A percentile compares a stretch with the other conserved stretches of the same genome.
Evolutionary conservation across 371 early-diverging fungal genomes (phyloP).

Genomic region (Syncephalis plumigaleata): DNA sequence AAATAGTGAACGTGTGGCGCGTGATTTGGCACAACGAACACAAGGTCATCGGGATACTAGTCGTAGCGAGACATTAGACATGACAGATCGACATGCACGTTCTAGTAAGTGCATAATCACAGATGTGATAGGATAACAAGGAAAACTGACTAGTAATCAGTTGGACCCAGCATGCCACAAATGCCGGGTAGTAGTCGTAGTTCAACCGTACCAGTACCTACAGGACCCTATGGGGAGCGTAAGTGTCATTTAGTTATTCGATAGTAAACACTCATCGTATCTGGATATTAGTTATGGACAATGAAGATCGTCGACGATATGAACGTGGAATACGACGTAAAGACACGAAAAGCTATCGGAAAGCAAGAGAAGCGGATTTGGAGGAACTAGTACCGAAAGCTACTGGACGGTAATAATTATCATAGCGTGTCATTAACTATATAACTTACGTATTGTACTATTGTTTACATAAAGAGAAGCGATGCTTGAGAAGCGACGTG

Average conservation of each 20-base stretch:
- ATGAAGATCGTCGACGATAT: slow-evolving; percentile 31
- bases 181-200: not conserved
- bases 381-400: slow-evolving; percentile 72
- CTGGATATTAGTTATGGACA: slow-evolving; percentile 20
- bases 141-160: not conserved
- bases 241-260: too few relatives aligned
- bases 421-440: not conserved
- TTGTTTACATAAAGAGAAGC: slow-evolving; percentile 24
- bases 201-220: too few relatives aligned
- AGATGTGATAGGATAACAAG: not conserved
- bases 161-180: slow-evolving; percentile 12
- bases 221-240: too few relatives aligned
- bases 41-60: not conserved
- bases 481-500: slow-evolving; percentile 39
- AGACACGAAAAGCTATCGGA: slow-evolving; percentile 23
- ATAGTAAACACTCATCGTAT: not conserved
- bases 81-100: not conserved
- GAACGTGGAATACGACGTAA: slow-evolving; percentile 20
- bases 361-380: slow-evolving; percentile 37
- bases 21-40: slow-evolving; percentile 9
- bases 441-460: not conserved
- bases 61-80: not conserved
- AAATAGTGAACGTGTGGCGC: slow-evolving; percentile 7
- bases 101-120: too few relatives aligned
- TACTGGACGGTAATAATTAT: slow-evolving; percentile 32